Evolutionary conservation across 331 rosid species (phyloP).

Genomic region (Rosa hybrid): DNA sequence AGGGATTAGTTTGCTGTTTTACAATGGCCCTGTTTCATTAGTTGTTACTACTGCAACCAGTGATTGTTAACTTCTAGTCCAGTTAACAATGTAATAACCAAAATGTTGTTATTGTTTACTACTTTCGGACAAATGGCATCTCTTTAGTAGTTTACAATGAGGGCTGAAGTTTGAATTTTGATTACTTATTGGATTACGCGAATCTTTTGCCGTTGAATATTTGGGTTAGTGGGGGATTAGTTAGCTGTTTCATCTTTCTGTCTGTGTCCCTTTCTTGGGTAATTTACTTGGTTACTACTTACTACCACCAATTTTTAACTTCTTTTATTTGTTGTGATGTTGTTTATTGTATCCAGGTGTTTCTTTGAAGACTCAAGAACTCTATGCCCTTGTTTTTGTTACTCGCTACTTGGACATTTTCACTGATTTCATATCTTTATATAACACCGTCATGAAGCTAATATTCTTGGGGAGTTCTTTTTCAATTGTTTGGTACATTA

Average conservation of each 20-base stretch:
- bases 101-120: background rate
- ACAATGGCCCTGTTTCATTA: background rate
- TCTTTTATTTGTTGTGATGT: background rate
- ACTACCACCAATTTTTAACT: background rate
- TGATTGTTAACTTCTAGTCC: background rate
- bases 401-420: conserved; percentile 75
- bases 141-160: background rate
- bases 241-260: background rate
- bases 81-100: background rate
- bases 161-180: background rate
- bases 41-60: background rate
- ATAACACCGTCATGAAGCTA: conserved; percentile 68
- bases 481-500: conserved; percentile 77
- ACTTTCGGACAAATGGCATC: background rate
- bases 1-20: background rate
- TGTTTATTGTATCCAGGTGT: conserved; percentile 45
- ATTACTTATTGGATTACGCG: background rate
- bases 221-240: background rate
- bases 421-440: conserved; percentile 53
- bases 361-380: conserved; percentile 82
- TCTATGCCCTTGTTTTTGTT: conserved; percentile 67
- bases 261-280: background rate
- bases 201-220: background rate
- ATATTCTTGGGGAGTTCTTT: conserved; percentile 82
- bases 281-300: background rate